A percentile compares a stretch with the other conserved stretches of the same genome.
Evolutionary conservation across 2,329 filamentous ascomycete species (phyloP).

Genomic region (Aspergillus fijiensis): DNA sequence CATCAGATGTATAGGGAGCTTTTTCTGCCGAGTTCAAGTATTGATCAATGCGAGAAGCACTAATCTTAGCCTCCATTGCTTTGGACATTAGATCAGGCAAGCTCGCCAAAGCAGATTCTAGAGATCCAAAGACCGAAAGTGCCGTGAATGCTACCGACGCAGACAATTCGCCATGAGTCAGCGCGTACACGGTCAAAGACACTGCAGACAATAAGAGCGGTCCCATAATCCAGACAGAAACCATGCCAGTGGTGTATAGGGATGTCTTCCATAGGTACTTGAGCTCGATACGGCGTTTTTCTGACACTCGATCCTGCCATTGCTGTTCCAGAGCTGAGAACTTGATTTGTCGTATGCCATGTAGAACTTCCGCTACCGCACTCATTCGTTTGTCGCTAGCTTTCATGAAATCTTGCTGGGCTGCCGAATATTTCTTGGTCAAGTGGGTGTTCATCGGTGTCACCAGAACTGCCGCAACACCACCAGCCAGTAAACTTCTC

Average conservation of each 20-base stretch:
- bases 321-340: conserved; percentile 72
- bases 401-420: conserved; percentile 71
- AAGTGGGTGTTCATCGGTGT: conserved; percentile 67
- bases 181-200: conserved; percentile 67
- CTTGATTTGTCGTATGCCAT: conserved; percentile 79
- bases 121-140: conserved; percentile 67
- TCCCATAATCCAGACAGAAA: conserved; percentile 68
- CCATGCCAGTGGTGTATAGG: conserved; percentile 60
- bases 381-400: conserved; percentile 70
- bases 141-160: conserved; percentile 78
- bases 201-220: conserved; percentile 72
- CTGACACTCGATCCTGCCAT: conserved; percentile 69
- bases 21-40: conserved; percentile 70
- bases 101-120: conserved; percentile 69
- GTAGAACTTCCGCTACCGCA: conserved; percentile 70
- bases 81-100: conserved; percentile 73
- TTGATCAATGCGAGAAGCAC: conserved; percentile 67
- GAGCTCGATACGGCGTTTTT: conserved; percentile 65
- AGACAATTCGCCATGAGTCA: conserved; percentile 60
- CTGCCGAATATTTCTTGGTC: conserved; percentile 62
- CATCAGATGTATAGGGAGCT: conserved; percentile 52
- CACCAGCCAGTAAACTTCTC: conserved; percentile 64
- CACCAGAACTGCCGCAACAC: conserved; percentile 62
- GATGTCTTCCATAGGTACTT: conserved; percentile 66
- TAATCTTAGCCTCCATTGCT: conserved; percentile 71